A percentile compares a stretch with the other conserved stretches of the same genome.
phyloP scores from a whole-genome alignment of 164 flowering plant species.

The Cinnamomum chago region DNA sequence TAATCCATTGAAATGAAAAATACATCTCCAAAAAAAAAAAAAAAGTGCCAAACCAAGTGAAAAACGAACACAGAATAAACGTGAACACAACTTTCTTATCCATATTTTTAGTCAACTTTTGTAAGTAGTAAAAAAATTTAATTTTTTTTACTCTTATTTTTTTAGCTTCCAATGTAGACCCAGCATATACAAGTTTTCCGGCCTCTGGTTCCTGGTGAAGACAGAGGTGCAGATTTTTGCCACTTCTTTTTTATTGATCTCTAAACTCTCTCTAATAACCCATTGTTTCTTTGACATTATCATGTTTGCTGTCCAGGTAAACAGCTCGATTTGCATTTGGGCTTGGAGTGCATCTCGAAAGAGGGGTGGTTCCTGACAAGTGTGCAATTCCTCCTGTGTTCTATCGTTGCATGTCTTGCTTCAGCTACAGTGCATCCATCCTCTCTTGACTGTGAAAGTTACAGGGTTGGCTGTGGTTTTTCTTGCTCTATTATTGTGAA shows the following conservation, averaged over 20 bases:
- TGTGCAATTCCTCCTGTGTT: slow-evolving; percentile 16
- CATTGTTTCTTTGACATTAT: not conserved
- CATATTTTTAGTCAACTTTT: not conserved
- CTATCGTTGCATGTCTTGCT: slow-evolving; percentile 27
- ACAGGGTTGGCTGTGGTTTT: slow-evolving; percentile 7
- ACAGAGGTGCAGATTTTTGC: slow-evolving; percentile 10
- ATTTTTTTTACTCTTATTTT: not conserved
- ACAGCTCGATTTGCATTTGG: not conserved
- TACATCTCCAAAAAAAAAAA: too few species aligned
- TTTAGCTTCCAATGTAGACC: slow-evolving; percentile 13
- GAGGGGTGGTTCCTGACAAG: slow-evolving; percentile 7
- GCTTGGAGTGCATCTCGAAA: not conserved
- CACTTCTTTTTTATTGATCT: not conserved
- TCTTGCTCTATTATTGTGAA: slow-evolving; percentile 24
- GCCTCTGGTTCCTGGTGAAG: slow-evolving; percentile 20
- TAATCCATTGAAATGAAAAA: too few species aligned
- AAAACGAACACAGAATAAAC: not conserved
- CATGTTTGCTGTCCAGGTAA: slow-evolving; percentile 21
- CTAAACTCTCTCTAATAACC: not conserved
- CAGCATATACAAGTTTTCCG: slow-evolving; percentile 5
- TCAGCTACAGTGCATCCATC: slow-evolving; percentile 25
- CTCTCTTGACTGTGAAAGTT: slow-evolving; percentile 1
- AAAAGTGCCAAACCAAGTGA: not conserved
- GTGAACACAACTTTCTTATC: too few species aligned
- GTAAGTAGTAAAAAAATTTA: not conserved